A percentile compares a stretch with the other conserved stretches of the same genome.
These are phyloP conservation scores for Eucalyptus sp. DNA, from an alignment of 345 rosid genomes.

Conservation along the genomic window DNA sequence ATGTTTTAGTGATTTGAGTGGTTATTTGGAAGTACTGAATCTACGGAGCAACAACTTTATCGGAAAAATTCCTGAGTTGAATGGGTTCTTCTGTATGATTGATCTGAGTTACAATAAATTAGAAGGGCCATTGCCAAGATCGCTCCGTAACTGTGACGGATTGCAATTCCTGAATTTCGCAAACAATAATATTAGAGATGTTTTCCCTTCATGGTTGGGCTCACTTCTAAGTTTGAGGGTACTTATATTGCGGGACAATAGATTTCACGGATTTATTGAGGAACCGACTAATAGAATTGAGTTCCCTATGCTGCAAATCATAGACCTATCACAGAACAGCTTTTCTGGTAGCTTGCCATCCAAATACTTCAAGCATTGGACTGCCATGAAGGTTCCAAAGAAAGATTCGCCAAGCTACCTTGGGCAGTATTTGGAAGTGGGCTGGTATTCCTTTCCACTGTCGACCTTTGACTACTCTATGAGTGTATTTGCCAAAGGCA, in stretches of 20 bases:
- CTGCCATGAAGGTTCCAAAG: background rate
- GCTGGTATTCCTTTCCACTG: accelerated
- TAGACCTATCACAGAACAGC: background rate
- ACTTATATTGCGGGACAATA: background rate
- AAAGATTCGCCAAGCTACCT: background rate
- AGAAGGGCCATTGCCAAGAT: background rate
- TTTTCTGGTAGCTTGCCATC: background rate
- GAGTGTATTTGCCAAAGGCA: background rate
- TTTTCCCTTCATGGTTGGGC: background rate
- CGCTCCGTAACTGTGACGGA: accelerated
- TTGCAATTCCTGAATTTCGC: background rate
- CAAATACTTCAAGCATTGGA: background rate
- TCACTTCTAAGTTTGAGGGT: background rate
- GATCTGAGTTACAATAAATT: background rate
- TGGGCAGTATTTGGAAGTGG: accelerated
- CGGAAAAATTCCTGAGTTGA: background rate
- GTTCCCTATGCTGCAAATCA: background rate
- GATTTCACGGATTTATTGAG: background rate
- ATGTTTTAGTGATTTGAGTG: background rate
- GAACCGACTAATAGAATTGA: background rate
- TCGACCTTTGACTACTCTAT: background rate
- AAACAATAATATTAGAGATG: background rate
- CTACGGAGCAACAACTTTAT: too few relatives aligned
- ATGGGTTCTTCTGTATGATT: accelerated
- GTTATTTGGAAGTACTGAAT: background rate